Percentiles rank a stretch among this genome's conserved stretches.
Evolutionary conservation across 2,329 filamentous ascomycete genomes (phyloP).

Genomic region (Aspergillus sp.): DNA sequence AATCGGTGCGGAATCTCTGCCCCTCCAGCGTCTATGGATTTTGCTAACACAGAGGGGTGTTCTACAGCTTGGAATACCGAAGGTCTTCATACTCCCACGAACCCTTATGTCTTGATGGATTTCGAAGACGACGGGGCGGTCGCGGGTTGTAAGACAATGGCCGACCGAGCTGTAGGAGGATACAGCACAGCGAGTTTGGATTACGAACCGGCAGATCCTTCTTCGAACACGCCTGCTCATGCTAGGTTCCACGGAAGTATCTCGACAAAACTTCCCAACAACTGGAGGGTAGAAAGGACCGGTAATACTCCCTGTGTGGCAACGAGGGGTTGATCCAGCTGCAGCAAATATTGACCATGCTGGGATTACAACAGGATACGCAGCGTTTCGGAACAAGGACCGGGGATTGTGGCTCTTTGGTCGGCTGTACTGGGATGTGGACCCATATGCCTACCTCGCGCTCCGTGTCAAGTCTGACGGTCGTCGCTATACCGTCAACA

Average conservation of each 20-base stretch:
- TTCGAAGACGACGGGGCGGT: slow-evolving; percentile 32
- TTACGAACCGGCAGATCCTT: slow-evolving; percentile 46
- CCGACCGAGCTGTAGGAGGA: slow-evolving; percentile 77
- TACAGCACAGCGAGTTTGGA: slow-evolving; percentile 69
- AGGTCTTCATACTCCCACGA: slow-evolving; percentile 28
- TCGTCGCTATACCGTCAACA: slow-evolving; percentile 84
- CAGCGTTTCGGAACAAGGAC: slow-evolving; percentile 80
- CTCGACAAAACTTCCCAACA: slow-evolving; percentile 70
- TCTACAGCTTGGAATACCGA: slow-evolving; percentile 36
- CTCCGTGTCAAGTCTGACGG: slow-evolving; percentile 85
- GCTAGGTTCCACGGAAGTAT: slow-evolving; percentile 80
- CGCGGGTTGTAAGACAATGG: slow-evolving; percentile 61
- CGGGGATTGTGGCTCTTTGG: slow-evolving; percentile 74
- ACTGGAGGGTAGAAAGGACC: slow-evolving; percentile 42
- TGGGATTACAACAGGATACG: slow-evolving; percentile 59
- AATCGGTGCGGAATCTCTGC: slow-evolving; percentile 37
- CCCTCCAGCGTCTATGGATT: too few relatives aligned
- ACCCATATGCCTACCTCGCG: slow-evolving; percentile 79
- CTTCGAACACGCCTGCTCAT: slow-evolving; percentile 49
- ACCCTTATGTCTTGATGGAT: slow-evolving; percentile 33
- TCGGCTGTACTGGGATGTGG: slow-evolving; percentile 76
- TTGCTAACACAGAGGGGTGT: slow-evolving; percentile 4
- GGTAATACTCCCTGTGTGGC: slow-evolving; percentile 15
- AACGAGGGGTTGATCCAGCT: not conserved
- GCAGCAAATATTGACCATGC: not conserved